phyloP scores from a whole-genome alignment of 352 stramenopile species.

The Phytophthora uliginosa region DNA sequence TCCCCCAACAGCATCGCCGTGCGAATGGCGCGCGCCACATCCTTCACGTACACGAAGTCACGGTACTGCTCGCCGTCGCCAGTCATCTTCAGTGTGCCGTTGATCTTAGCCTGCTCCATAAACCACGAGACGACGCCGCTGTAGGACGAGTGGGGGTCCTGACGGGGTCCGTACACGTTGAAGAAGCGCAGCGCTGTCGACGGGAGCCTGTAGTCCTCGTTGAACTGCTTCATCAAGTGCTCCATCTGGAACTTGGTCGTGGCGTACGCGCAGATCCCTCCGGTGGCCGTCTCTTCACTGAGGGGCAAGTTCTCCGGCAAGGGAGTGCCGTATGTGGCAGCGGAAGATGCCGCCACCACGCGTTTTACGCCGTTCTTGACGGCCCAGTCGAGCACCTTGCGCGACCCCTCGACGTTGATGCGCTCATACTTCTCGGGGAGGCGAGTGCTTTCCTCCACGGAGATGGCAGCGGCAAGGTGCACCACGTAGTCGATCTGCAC shows the following conservation, averaged over 20 bases:
- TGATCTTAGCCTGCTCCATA: slow-evolving; percentile 89
- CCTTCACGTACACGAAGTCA: slow-evolving; percentile 91
- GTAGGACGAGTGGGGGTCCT: slow-evolving; percentile 88
- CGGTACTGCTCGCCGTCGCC: slow-evolving; percentile 84
- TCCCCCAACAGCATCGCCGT: slow-evolving; percentile 78
- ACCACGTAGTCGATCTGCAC: slow-evolving; percentile 84
- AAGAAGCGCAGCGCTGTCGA: slow-evolving; percentile 88
- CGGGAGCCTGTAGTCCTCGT: slow-evolving; percentile 71
- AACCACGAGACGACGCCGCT: slow-evolving; percentile 89
- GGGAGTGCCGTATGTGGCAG: slow-evolving; percentile 79
- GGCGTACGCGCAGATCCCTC: slow-evolving; percentile 85
- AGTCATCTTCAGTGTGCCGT: slow-evolving; percentile 84
- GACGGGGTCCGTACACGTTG: slow-evolving; percentile 86
- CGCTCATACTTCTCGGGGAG: slow-evolving; percentile 90
- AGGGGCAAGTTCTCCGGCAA: slow-evolving; percentile 75
- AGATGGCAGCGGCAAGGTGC: slow-evolving; percentile 86
- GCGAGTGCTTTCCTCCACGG: slow-evolving; percentile 87
- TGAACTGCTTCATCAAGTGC: slow-evolving; percentile 79
- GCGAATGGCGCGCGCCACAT: slow-evolving; percentile 83
- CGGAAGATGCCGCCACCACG: slow-evolving; percentile 83
- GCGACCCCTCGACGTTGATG: slow-evolving; percentile 87
- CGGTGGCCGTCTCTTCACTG: slow-evolving; percentile 76
- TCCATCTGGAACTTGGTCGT: slow-evolving; percentile 91
- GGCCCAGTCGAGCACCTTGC: slow-evolving; percentile 86
- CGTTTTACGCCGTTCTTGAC: slow-evolving; percentile 80